Evolutionary conservation across 805 yeast genomes (phyloP), one percentile per base, ranked within the genome.

Genomic region (Candida orba): DNA sequence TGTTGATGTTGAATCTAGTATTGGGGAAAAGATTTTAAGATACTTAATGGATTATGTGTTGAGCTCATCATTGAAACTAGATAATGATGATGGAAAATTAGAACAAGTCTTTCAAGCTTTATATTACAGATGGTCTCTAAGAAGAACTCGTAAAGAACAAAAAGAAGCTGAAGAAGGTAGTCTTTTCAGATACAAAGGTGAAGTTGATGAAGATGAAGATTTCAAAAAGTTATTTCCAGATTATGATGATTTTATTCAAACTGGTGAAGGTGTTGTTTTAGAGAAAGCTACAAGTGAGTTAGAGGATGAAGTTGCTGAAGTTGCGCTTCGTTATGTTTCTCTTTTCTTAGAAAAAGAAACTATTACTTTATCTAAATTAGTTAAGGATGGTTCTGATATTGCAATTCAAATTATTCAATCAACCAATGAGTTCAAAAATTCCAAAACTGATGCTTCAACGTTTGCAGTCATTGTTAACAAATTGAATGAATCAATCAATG

Each of bases 201-300:
- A 78, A 2, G 75, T 76, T 3, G 88, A 84, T 44, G 75, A 76
- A 4, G 96, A 88, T 50, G 78, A 73, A n/a, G 97, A 90, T 43
- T 88, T 90, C 65, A 75, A 67, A 53, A 57, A 57, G n/a, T 59
- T 90, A 65, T 91, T 91, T 72, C 97, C 97, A 0, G 96, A 88
- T 58, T 87, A 78, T 50, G 95, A 85, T 39, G 85, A 83, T 9
- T 73, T 78, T 5, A 58, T 78, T 41, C 75, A 73, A 24, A 47
- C 59, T 14, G 59, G 59, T 3, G 59, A 56, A 13, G 50, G 57
- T n/a, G 39, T 58, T 18, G 39, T 50, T 6, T 48, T 49, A 2
- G 34, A 46, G 13, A 42, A 47, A n/a, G 46, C 54, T 44, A 51
- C 43, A 3, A 42, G 36, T n/a, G 52, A 56, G n/a, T 57, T 75